phyloP scores from a whole-genome alignment of 495 filamentous ascomycete species.

The Xylaria acuta region DNA sequence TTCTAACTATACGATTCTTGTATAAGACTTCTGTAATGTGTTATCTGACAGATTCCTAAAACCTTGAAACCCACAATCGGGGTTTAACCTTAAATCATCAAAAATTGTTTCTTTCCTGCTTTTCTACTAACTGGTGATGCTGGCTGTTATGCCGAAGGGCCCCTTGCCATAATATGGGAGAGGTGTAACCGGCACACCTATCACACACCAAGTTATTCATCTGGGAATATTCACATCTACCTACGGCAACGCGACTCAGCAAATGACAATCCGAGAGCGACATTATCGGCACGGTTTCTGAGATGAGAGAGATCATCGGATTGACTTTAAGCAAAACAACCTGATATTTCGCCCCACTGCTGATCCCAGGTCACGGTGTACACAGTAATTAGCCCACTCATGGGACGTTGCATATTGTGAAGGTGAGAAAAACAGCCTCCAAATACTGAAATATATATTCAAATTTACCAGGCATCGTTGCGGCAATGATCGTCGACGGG shows the following conservation, averaged over 20 bases:
- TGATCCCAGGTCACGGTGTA: not conserved
- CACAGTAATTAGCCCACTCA: not conserved
- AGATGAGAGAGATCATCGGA: not conserved
- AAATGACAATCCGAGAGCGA: not conserved
- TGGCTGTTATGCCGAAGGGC: not conserved
- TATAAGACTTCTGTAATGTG: not conserved
- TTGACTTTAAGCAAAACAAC: not conserved
- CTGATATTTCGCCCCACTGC: not conserved
- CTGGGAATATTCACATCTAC: not conserved
- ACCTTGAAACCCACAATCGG: too few relatives aligned
- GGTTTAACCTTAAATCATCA: too few relatives aligned
- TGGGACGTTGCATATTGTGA: conserved; percentile 12
- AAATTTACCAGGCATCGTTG: not conserved
- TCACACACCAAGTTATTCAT: not conserved
- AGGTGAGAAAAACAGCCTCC: not conserved
- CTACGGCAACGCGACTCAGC: not conserved
- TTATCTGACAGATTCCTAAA: too few relatives aligned
- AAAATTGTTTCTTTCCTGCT: too few relatives aligned
- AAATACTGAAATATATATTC: not conserved
- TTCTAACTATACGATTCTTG: too few relatives aligned
- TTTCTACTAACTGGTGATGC: not conserved
- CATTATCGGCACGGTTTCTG: not conserved
- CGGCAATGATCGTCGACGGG: conserved; percentile 20
- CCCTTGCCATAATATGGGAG: not conserved
- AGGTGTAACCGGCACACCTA: not conserved